Base-by-base conservation (phyloP, 805 yeast species). In the Suhomyces emberorum region DNA sequence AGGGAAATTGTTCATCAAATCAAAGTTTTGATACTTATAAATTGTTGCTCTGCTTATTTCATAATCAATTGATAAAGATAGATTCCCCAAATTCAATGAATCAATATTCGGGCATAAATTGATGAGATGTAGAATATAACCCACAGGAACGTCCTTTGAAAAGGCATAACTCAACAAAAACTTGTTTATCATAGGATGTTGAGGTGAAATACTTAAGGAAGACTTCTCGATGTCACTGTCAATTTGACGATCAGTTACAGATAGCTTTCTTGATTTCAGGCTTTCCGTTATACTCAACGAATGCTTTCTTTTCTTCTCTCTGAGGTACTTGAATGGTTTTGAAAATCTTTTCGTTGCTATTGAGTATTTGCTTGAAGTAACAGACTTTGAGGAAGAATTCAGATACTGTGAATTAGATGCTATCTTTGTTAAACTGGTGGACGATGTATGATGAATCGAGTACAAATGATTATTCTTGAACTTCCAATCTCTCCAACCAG, bases 401-500 rank as follows among this genome's bases (percentile, higher is more conserved):
- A 24, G 59, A 45, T 38, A 46, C 46, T 36, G 44, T 4, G 41
- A 28, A 20, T 39, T 42, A 2, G 49, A 37, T 7, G 33, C 27
- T 9, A 41, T 34, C 35, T 42, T 52, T 6, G 51, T 39, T 23
- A 49, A 38, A 9, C 42, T 42, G 4, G 32, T 32, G 6, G 48
- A 37, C 1, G 57, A 43, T 2, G 55, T 49, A 3, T 53, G 44
- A 35, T 49, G 57, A 27, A 60, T 42, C 1, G 68, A 52, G 51
- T 81, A 82, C 23, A 84, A 55, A 1, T 91, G 86, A 57, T 83
- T 88, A 34, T 74, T 75, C 43, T 86, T 72, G 50, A 73, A 81
- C 51, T 86, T 83, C 95, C 95, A 88, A 56, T 88, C 96, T 54
- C 96, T 72, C 96, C 96, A 88, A 7, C 91, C 83, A 0, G 95